Evolutionary conservation across 495 filamentous ascomycete species (phyloP), one percentile per base, ranked within the genome.

Genomic region (Hypoxylon lienhwacheense): DNA sequence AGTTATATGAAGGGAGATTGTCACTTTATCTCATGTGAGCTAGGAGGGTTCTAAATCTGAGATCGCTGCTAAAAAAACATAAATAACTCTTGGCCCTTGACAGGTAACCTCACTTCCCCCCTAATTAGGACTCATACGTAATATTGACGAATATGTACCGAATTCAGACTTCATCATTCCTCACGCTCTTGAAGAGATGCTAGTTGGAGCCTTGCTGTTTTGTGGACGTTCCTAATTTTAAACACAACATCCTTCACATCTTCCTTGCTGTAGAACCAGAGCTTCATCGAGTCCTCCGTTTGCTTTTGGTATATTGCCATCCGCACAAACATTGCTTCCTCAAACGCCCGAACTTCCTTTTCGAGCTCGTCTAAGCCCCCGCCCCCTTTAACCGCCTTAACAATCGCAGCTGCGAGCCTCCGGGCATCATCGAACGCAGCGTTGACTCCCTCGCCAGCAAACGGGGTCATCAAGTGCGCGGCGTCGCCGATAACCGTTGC

Each of bases 381-480:
- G 12, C 48, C 62, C 20, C 33, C 25, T 21, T 52, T 46, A 22
- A 64, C 50, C 6, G 55, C 64, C 19, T 26, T 61, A 22, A 68
- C 29, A 29, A 77, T 68, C 1, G 51, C 58, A 22, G 59, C 47
- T 0, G 81, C 68, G 59, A 86, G 70, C 37, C 81, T 64, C 69
- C 83, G 56, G 3, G 83, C 77, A 59, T 87, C 83, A 39, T 71
- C 65, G 66, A 85, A 72, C 19, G 77, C 83, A 3, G 72, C 47
- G 51, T 86, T 84, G 17, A 85, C 80, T 3, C 83, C 83, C 36
- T 83, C 80, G 0, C 82, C 83, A 0, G 78, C 81, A 62, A 79
- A 83, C 1, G 83, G 81, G 4, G 77, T 73, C 81, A 83, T 85
- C 28, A 85, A 50, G 58, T 85, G 81, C 11, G 83, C 83, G 1